Percentiles rank a stretch among this genome's conserved stretches.
Evolutionary conservation across 2,329 filamentous ascomycete species (phyloP).

Genomic region (Colletotrichum filicis): DNA sequence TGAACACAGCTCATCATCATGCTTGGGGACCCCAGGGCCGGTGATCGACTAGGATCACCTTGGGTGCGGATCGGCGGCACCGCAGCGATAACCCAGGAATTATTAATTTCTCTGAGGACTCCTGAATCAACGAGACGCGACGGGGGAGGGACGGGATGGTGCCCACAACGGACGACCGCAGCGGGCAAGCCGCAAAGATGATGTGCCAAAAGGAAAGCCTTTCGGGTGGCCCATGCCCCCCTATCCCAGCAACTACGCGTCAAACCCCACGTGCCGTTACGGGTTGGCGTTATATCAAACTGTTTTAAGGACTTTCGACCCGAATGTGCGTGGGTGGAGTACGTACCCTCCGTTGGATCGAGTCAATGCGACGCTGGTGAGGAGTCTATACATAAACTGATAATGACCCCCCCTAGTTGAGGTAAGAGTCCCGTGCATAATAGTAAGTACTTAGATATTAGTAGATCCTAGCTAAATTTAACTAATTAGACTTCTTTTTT

Average conservation of each 20-base stretch:
- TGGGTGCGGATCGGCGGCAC: constrained; percentile 10
- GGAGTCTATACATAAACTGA: too few relatives aligned
- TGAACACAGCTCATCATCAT: not conserved
- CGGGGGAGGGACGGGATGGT: too few relatives aligned
- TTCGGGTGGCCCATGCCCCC: not conserved
- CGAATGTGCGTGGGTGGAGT: not conserved
- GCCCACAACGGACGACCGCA: not conserved
- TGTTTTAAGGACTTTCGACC: constrained; percentile 18
- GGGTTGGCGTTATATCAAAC: constrained; percentile 16
- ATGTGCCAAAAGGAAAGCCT: not conserved
- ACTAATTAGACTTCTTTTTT: too few relatives aligned
- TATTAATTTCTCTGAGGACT: constrained; percentile 26
- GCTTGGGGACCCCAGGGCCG: constrained; percentile 6
- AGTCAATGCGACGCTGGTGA: constrained; percentile 13
- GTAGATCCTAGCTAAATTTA: too few relatives aligned
- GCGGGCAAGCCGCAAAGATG: not conserved
- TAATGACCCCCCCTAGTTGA: too few relatives aligned
- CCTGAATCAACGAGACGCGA: constrained; percentile 25
- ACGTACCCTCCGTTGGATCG: constrained; percentile 5
- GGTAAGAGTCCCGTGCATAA: too few relatives aligned
- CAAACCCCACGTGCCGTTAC: constrained; percentile 27
- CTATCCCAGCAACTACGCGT: constrained; percentile 18
- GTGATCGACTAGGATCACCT: constrained; percentile 7
- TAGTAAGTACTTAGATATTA: too few relatives aligned
- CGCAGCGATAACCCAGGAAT: constrained; percentile 11